Evolutionary conservation across 2,329 filamentous ascomycete species (phyloP).

Genomic region (Orbilia javanica): DNA sequence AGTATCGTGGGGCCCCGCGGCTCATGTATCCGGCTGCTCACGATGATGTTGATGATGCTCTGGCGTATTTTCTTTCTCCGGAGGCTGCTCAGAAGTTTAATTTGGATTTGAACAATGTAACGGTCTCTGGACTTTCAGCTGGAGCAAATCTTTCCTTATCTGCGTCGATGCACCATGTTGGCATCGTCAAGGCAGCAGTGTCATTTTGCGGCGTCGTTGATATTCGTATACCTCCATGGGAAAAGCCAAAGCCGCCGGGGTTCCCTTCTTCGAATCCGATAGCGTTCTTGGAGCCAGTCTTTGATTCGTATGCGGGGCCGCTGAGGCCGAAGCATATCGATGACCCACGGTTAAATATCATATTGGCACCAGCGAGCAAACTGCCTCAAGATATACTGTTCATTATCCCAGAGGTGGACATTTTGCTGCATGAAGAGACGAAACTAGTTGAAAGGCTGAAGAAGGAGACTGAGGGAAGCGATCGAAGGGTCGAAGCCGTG

Average conservation of each 20-base stretch:
- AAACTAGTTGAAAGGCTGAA: constrained; percentile 65
- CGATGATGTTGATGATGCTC: constrained; percentile 67
- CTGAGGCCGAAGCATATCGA: constrained; percentile 62
- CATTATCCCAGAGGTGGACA: constrained; percentile 66
- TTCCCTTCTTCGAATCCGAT: constrained; percentile 65
- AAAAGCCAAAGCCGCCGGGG: constrained; percentile 65
- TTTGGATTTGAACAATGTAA: constrained; percentile 66
- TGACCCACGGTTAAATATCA: constrained; percentile 65
- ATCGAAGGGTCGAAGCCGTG: constrained; percentile 60
- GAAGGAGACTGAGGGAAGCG: constrained; percentile 60
- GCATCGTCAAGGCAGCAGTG: constrained; percentile 63
- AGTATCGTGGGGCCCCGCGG: constrained; percentile 67
- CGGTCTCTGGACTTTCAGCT: constrained; percentile 67
- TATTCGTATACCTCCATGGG: constrained; percentile 65
- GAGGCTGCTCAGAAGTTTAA: constrained; percentile 65
- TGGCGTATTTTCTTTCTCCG: constrained; percentile 65
- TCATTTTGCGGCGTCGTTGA: constrained; percentile 67
- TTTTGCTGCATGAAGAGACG: constrained; percentile 66
- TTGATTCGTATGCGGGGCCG: constrained; percentile 66
- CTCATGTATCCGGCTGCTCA: constrained; percentile 66
- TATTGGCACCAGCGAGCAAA: constrained; percentile 63
- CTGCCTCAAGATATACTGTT: constrained; percentile 66
- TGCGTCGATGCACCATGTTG: constrained; percentile 63
- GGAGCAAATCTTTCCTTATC: constrained; percentile 68
- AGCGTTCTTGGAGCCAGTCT: constrained; percentile 65